Conservation (phyloP, 2,329 filamentous ascomycete genomes). For the Pseudofabraea citricarpa region DNA sequence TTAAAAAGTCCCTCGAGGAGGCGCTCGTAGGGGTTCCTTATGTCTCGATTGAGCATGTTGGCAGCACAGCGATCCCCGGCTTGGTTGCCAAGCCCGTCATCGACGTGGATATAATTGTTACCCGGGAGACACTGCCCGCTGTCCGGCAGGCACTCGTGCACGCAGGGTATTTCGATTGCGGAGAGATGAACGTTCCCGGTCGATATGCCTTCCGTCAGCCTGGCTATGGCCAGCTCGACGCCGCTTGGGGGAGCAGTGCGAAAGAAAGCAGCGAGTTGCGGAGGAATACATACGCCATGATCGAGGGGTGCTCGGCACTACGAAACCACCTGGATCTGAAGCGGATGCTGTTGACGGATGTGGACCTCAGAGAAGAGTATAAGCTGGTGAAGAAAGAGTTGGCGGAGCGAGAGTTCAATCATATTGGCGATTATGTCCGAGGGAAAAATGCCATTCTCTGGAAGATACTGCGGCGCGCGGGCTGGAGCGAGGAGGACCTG, state of each 20-base stretch:
- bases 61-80: conserved; percentile 44
- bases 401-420: conserved; percentile 4
- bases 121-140: conserved; percentile 19
- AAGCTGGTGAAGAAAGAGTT: conserved; percentile 13
- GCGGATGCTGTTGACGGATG: conserved; percentile 27
- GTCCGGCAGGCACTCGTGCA: conserved; percentile 27
- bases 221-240: conserved; percentile 2
- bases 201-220: conserved; percentile 30
- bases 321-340: conserved; percentile 34
- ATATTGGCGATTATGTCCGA: conserved; percentile 12
- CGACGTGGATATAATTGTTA: conserved; percentile 45
- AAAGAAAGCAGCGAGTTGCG: conserved; percentile 8
- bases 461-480: conserved; percentile 16
- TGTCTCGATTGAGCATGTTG: conserved; percentile 38
- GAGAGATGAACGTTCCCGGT: conserved; percentile 30
- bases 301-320: conserved; percentile 28
- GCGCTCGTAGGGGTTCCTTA: conserved; percentile 6
- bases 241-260: background rate
- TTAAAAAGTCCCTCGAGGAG: conserved; percentile 4
- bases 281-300: conserved; percentile 32
- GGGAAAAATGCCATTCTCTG: conserved; percentile 16
- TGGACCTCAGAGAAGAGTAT: conserved; percentile 25
- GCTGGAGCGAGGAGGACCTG: conserved; percentile 16
- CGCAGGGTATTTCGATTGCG: conserved; percentile 29
- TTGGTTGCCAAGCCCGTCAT: conserved; percentile 47